A percentile compares a stretch with the other conserved stretches of the same genome.
phyloP scores from a whole-genome alignment of 164 flowering plant species.

The Cinnamomum chago region DNA sequence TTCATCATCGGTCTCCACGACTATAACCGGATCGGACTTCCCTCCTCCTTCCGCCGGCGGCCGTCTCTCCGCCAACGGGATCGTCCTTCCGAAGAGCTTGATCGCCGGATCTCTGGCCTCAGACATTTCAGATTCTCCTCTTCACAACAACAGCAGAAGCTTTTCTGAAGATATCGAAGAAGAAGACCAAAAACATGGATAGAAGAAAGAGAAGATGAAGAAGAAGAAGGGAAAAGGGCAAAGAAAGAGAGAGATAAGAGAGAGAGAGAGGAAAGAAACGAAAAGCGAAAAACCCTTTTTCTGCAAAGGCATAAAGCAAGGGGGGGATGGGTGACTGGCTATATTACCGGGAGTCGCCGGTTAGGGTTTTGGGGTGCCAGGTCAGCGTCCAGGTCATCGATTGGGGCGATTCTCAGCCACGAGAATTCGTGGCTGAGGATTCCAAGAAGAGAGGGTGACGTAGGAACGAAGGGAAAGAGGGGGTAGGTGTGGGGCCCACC shows the following conservation, averaged over 20 bases:
- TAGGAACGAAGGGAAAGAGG: background rate
- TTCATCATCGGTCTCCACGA: background rate
- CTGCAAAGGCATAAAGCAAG: background rate
- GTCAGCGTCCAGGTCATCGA: conserved; percentile 26
- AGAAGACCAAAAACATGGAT: background rate
- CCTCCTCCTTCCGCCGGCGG: background rate
- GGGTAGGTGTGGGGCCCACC: background rate
- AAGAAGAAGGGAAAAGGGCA: background rate
- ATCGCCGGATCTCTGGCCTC: conserved; percentile 37
- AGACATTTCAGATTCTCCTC: conserved; percentile 17
- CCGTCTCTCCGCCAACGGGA: conserved; percentile 28
- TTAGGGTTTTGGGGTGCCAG: conserved; percentile 15
- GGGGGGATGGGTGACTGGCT: background rate
- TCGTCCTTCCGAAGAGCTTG: conserved; percentile 49
- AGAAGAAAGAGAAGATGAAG: background rate
- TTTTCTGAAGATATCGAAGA: conserved; percentile 1
- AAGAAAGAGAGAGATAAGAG: conserved; percentile 9
- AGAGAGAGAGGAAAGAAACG: background rate
- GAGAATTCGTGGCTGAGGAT: conserved; percentile 25
- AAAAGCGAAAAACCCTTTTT: conserved; percentile 11
- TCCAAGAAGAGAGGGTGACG: background rate
- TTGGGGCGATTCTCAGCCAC: conserved; percentile 13
- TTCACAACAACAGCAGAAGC: background rate
- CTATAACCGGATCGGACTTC: conserved; percentile 4
- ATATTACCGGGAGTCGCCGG: conserved; percentile 9